Percentiles rank a stretch among this genome's conserved stretches.
These are phyloP conservation scores for Nosema bombycis DNA, from an alignment of 371 early-diverging fungal species.

Conservation along the genomic window DNA sequence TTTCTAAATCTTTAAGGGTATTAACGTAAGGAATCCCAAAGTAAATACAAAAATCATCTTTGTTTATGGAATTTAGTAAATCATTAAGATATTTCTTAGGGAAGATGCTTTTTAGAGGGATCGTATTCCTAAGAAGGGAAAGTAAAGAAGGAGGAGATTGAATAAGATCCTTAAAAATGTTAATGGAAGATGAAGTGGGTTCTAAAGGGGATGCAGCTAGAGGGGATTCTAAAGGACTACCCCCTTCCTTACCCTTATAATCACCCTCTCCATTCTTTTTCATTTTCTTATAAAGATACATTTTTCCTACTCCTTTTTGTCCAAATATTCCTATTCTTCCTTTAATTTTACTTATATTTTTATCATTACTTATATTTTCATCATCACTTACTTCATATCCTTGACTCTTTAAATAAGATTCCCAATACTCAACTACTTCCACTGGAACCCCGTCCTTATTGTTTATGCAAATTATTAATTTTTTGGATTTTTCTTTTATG, in stretches of 20 bases:
- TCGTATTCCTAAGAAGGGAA: background rate
- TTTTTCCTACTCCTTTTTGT: background rate
- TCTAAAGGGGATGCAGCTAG: no score
- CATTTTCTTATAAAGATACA: background rate
- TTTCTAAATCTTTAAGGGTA: background rate
- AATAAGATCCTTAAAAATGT: no score
- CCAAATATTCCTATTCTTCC: background rate
- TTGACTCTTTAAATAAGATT: no score
- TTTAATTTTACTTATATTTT: no score
- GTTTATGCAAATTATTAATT: background rate
- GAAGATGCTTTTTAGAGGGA: background rate
- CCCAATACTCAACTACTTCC: background rate
- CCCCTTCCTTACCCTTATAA: no score
- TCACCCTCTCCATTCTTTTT: background rate
- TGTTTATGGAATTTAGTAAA: background rate
- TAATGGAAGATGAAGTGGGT: no score
- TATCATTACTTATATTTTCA: no score
- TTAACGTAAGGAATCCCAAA: background rate
- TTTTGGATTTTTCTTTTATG: background rate
- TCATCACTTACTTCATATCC: no score
- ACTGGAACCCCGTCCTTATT: background rate
- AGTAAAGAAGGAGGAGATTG: no score
- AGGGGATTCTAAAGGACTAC: no score
- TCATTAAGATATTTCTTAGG: background rate
- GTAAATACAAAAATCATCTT: background rate